Base-by-base conservation (phyloP, 2,329 filamentous ascomycete genomes). In the Fusarium chlamydosporum region DNA sequence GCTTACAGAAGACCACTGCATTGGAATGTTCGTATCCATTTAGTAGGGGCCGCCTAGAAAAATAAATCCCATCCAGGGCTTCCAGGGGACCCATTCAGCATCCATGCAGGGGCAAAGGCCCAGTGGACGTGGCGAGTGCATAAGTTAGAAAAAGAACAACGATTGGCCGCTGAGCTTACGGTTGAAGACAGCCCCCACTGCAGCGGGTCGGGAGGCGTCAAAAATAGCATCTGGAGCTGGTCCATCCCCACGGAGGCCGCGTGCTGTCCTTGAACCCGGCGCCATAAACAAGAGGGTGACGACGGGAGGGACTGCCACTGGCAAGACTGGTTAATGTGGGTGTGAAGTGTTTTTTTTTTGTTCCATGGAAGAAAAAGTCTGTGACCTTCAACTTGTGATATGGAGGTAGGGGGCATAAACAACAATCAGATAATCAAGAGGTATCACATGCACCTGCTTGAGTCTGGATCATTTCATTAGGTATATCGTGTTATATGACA, bases 161-260 rank as follows among this genome's bases (percentile, higher is more conserved):
- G 56, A 71, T 65, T 68, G 68, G 68, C 23, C 34, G 34, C 20
- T 56, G 52, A 18, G 42, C 37, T 68, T 41, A 50, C 67, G 35
- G 46, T 60, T 60, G 54, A 41, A 51, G 55, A 52, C 45, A 27
- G 53, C 55, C 51, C 29, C 68, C 68, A 68, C 68, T 43, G 6
- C 3, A 54, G 63, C 64, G 67, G 68, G 61, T 71, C 61, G 27
- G 29, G 37, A 54, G 70, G 59, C 65, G 54, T 73, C 71, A 73
- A 73, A 73, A 73, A 73, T 73, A 73, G 71, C 64, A 73, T 56
- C 68, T 61, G 61, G 58, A 54, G 56, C 54, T 57, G 34, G 54
- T 52, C 29, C 42, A 47, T 65, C 55, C 53, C 67, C 57, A 64
- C 37, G 63, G 64, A 63, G 66, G 63, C 69, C 68, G 67, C 58